Evolutionary conservation across 2,329 filamentous ascomycete species (phyloP).

Genomic region (Fusarium anguioides): DNA sequence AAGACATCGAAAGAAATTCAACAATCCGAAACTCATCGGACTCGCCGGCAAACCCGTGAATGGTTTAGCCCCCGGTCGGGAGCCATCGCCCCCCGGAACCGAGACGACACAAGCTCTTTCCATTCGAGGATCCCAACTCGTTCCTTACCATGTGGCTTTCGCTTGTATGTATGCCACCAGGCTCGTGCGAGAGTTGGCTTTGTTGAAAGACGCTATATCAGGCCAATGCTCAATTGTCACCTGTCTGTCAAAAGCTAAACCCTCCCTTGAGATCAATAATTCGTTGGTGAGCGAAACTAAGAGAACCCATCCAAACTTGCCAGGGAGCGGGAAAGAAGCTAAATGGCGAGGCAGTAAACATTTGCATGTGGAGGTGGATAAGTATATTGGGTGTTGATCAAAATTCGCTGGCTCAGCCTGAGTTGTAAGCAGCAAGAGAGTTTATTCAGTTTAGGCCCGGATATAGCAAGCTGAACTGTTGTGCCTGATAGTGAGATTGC

Average conservation of each 20-base stretch:
- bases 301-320: not conserved
- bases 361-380: not conserved
- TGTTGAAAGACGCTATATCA: slow-evolving; percentile 1
- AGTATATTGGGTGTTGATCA: not conserved
- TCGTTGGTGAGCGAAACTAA: not conserved
- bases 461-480: slow-evolving; percentile 2
- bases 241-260: slow-evolving; percentile 10
- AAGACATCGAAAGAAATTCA: not conserved
- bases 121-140: slow-evolving; percentile 17
- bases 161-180: slow-evolving; percentile 13
- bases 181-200: slow-evolving; percentile 25
- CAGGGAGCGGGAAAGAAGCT: not conserved
- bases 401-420: not conserved
- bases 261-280: not conserved
- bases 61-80: slow-evolving; percentile 6
- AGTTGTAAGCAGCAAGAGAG: not conserved
- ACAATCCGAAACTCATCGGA: slow-evolving; percentile 35
- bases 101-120: slow-evolving; percentile 12
- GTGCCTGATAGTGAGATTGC: not conserved
- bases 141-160: slow-evolving; percentile 26
- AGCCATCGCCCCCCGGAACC: slow-evolving; percentile 22
- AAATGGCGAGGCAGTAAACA: not conserved
- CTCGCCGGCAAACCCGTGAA: slow-evolving; percentile 5
- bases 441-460: not conserved
- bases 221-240: slow-evolving; percentile 22